Evolutionary conservation across 345 rosid species (phyloP).

Genomic region (Bruguiera parviflora): DNA sequence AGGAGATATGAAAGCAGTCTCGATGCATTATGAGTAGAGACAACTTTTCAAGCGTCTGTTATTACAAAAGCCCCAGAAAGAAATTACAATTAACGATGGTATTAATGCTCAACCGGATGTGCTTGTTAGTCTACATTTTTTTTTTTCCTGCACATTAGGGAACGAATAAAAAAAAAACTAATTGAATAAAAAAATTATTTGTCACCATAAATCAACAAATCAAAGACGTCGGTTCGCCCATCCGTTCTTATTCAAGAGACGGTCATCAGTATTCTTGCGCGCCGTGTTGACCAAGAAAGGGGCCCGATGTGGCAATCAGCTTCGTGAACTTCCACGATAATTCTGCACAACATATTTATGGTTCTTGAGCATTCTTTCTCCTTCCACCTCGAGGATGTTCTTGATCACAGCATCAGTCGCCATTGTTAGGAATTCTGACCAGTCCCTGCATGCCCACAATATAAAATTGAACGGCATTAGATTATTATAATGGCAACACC

Average conservation of each 20-base stretch:
- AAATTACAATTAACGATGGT: no score
- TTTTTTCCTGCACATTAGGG: no score
- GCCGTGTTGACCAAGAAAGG: no score
- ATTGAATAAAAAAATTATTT: constrained; percentile 1
- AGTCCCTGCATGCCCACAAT: constrained; percentile 45
- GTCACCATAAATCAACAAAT: background rate
- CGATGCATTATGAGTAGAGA: no score
- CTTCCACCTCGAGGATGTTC: constrained; percentile 61
- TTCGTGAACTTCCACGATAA: background rate
- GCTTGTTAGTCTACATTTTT: no score
- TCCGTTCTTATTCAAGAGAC: constrained; percentile 3
- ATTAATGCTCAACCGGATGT: no score
- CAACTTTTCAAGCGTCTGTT: no score
- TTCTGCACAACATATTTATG: constrained; percentile 18
- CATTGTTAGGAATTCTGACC: constrained; percentile 65
- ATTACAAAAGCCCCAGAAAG: no score
- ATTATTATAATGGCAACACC: background rate
- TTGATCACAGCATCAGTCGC: constrained; percentile 64
- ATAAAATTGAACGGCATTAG: background rate
- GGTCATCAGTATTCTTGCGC: background rate
- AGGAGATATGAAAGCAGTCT: no score
- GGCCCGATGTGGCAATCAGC: background rate
- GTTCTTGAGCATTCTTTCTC: constrained; percentile 17
- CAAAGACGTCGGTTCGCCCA: background rate
- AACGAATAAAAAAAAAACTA: background rate